These are phyloP conservation scores for Whalleya microplaca DNA, from an alignment of 2,329 filamentous ascomycete species.

Conservation along the genomic window DNA sequence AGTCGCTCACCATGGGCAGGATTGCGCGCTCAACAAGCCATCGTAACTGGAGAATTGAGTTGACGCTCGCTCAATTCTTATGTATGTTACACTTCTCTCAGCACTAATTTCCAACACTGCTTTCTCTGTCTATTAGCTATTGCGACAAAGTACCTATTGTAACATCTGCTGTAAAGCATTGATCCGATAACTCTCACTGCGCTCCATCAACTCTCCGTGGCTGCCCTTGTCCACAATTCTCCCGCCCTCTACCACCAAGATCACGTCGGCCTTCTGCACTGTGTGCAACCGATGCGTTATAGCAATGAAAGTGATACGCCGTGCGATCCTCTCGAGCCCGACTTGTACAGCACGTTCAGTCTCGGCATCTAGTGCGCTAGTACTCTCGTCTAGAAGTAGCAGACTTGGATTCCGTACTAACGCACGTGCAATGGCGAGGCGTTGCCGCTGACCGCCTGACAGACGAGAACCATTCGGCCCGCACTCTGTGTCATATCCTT, in stretches of 20 bases:
- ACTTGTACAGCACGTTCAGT: constrained; percentile 62
- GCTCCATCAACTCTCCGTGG: constrained; percentile 43
- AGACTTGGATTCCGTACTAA: constrained; percentile 66
- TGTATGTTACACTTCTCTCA: too few relatives aligned
- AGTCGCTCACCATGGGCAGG: too few relatives aligned
- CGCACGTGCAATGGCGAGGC: constrained; percentile 70
- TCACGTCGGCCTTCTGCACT: constrained; percentile 47
- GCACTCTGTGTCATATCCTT: constrained; percentile 60
- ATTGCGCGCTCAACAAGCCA: too few relatives aligned
- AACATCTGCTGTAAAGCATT: constrained; percentile 34
- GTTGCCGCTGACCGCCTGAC: constrained; percentile 72
- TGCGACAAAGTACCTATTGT: constrained; percentile 1
- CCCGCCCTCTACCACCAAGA: constrained; percentile 48
- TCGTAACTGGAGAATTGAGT: too few relatives aligned
- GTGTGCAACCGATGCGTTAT: constrained; percentile 51
- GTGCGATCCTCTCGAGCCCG: constrained; percentile 54
- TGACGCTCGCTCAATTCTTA: too few relatives aligned
- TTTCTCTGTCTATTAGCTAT: neutral
- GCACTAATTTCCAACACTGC: too few relatives aligned
- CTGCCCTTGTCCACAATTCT: constrained; percentile 42
- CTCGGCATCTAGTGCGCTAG: constrained; percentile 67
- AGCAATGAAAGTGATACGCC: constrained; percentile 46
- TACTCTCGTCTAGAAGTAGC: constrained; percentile 72
- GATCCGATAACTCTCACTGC: constrained; percentile 37
- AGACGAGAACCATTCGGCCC: constrained; percentile 67